A percentile compares a stretch with the other conserved stretches of the same genome.
These are phyloP conservation scores for Termitomyces bulborhizus DNA, from an alignment of 768 basidiomycete genomes.

Conservation along the genomic window DNA sequence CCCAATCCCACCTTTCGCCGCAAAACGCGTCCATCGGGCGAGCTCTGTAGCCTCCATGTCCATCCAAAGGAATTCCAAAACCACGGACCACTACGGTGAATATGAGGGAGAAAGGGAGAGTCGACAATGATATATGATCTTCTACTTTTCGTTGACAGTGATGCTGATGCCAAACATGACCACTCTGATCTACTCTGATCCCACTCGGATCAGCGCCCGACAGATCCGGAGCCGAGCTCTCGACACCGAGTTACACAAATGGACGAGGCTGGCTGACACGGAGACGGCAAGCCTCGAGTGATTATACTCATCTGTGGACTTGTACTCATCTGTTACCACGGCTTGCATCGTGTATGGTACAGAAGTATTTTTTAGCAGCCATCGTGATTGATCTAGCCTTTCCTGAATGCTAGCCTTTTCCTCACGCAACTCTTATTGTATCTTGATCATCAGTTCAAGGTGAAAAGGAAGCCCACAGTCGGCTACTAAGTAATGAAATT, in stretches of 20 bases:
- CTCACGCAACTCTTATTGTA: too few species aligned
- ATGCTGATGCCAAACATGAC: neutral
- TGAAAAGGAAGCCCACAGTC: too few species aligned
- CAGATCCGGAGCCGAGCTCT: neutral
- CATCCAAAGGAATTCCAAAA: too few species aligned
- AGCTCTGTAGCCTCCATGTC: slow-evolving; percentile 67
- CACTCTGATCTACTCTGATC: neutral
- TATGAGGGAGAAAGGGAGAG: neutral
- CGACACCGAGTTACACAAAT: too few species aligned
- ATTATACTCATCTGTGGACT: too few species aligned
- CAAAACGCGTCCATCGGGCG: slow-evolving; percentile 79
- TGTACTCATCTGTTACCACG: neutral
- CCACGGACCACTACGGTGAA: too few species aligned
- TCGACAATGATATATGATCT: neutral
- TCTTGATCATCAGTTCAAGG: too few species aligned
- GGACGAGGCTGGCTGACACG: too few species aligned
- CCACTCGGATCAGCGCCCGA: neutral
- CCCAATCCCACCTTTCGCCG: slow-evolving; percentile 80
- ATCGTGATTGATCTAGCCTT: neutral
- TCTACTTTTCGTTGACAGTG: neutral
- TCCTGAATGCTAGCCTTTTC: too few species aligned
- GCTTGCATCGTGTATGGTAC: neutral
- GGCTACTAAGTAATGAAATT: too few species aligned
- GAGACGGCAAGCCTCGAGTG: too few species aligned
- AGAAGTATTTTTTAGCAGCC: neutral